A percentile compares a stretch with the other conserved stretches of the same genome.
phyloP scores from a whole-genome alignment of 1,139 yeast species.

The Hansenula anomala region DNA sequence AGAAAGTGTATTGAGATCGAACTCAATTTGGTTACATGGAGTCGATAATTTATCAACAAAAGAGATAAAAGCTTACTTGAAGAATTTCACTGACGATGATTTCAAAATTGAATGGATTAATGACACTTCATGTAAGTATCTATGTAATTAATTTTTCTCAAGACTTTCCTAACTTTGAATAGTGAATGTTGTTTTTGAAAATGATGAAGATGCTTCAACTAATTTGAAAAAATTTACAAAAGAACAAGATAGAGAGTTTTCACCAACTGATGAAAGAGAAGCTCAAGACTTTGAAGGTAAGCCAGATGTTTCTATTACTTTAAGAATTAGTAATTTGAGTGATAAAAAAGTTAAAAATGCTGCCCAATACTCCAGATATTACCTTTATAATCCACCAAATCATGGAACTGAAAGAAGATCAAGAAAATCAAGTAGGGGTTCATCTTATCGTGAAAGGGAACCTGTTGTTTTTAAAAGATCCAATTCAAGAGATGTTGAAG shows the following conservation, averaged over 20 bases:
- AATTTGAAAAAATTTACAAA: constrained; percentile 11
- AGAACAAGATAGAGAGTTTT: constrained; percentile 4
- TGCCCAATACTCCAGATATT: constrained; percentile 20
- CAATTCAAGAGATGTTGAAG: constrained; percentile 4
- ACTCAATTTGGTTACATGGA: constrained; percentile 18
- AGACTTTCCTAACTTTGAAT: too few relatives aligned
- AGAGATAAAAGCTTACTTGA: constrained; percentile 15
- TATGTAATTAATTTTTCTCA: background rate
- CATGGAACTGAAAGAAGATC: constrained; percentile 3
- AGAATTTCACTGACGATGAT: constrained; percentile 9
- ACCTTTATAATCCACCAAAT: constrained; percentile 20
- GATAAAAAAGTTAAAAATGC: constrained; percentile 23
- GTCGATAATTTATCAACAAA: constrained; percentile 22
- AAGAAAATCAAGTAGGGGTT: background rate
- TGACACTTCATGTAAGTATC: constrained; percentile 13
- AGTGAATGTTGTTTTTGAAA: constrained; percentile 21
- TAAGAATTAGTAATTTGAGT: constrained; percentile 14
- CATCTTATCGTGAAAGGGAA: constrained; percentile 15
- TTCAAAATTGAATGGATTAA: constrained; percentile 24
- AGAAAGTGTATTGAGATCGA: constrained; percentile 13
- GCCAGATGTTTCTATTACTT: constrained; percentile 11
- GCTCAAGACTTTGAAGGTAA: constrained; percentile 9
- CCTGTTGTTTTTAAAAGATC: constrained; percentile 8
- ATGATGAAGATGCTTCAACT: constrained; percentile 12
- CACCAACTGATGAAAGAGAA: constrained; percentile 9